These are phyloP conservation scores for Pseudotsuga menziesii DNA, from an alignment of 75 land plant genomes.

Conservation along the genomic window DNA sequence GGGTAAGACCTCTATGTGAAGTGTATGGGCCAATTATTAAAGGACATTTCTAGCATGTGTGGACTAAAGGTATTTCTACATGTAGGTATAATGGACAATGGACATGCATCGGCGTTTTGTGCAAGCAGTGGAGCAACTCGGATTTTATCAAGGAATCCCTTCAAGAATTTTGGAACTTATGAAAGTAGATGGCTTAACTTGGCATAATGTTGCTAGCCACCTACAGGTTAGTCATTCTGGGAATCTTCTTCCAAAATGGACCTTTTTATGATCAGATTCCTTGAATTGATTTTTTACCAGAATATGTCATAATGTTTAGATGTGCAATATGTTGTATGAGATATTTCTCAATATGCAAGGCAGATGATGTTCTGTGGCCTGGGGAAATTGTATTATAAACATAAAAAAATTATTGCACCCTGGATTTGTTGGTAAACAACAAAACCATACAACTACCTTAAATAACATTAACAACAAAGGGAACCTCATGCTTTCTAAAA, in stretches of 20 bases:
- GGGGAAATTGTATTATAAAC: neutral
- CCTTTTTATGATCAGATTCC: neutral
- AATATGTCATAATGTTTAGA: neutral
- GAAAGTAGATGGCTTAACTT: conserved; percentile 72
- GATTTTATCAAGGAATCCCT: conserved; percentile 75
- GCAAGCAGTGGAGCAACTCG: conserved; percentile 77
- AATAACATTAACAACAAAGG: neutral
- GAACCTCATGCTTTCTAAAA: neutral
- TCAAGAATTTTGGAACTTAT: conserved; percentile 70
- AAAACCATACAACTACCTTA: neutral
- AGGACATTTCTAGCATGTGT: neutral
- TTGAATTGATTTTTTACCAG: neutral
- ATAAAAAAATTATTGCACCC: neutral
- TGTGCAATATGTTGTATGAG: neutral
- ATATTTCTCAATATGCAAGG: neutral
- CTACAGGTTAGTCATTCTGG: conserved; percentile 47
- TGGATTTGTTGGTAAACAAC: neutral
- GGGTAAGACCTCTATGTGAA: conserved; percentile 21
- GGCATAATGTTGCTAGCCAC: conserved; percentile 85
- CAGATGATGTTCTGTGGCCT: neutral
- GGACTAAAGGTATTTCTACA: neutral
- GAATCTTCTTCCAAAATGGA: neutral
- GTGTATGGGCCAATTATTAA: neutral
- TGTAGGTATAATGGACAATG: conserved; percentile 74
- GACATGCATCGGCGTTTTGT: conserved; percentile 73